A percentile compares a stretch with the other conserved stretches of the same genome.
These are phyloP conservation scores for Podospora fimiseda DNA, from an alignment of 495 filamentous ascomycete species.

Conservation along the genomic window DNA sequence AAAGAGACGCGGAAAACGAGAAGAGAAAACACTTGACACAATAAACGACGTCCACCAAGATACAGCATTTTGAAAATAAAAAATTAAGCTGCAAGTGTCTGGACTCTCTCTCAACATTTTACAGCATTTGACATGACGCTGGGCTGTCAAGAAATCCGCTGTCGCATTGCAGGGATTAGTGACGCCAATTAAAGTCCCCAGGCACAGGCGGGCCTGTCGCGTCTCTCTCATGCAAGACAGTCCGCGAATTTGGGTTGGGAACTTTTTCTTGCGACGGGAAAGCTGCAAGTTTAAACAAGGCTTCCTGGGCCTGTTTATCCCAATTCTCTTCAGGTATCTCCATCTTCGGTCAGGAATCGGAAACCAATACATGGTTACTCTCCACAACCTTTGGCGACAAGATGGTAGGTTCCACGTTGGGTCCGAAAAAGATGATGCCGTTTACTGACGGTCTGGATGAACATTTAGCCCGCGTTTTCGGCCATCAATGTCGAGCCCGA, in stretches of 20 bases:
- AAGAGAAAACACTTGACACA: too few species aligned
- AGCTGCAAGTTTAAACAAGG: too few species aligned
- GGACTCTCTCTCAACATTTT: background rate
- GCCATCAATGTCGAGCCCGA: conserved; percentile 91
- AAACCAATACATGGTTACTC: background rate
- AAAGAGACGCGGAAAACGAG: too few species aligned
- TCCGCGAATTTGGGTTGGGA: background rate
- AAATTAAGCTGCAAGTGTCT: too few species aligned
- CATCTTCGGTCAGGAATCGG: background rate
- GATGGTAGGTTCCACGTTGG: conserved; percentile 8
- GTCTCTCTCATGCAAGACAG: background rate
- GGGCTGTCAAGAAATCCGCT: too few species aligned
- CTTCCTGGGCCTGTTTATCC: background rate
- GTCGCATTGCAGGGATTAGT: background rate
- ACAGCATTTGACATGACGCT: background rate
- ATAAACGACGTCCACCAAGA: too few species aligned
- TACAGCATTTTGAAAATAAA: too few species aligned
- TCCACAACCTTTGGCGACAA: conserved; percentile 3
- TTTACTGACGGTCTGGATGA: background rate
- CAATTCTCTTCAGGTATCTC: background rate
- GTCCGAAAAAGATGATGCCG: background rate
- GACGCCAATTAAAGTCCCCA: background rate
- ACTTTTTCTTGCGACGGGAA: background rate
- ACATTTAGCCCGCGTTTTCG: conserved; percentile 54
- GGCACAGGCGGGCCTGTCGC: background rate